phyloP scores from a whole-genome alignment of 2,329 filamentous ascomycete genomes.

The Ceratocystiopsis brevicomis region DNA sequence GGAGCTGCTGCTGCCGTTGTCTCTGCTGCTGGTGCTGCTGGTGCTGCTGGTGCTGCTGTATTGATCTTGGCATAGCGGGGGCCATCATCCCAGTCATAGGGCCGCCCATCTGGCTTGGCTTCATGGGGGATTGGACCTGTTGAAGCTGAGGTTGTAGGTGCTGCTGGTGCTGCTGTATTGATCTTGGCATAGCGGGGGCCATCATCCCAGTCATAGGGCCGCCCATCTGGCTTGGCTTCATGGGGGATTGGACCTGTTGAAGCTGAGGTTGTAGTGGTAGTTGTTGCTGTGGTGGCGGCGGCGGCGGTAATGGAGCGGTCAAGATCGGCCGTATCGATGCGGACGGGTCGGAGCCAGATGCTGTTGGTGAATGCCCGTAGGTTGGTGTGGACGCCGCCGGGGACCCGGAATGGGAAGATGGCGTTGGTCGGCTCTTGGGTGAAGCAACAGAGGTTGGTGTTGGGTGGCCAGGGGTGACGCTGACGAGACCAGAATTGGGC shows the following conservation, averaged over 20 bases:
- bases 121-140: slow-evolving; percentile 16
- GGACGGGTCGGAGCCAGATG: slow-evolving; percentile 27
- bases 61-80: slow-evolving; percentile 4
- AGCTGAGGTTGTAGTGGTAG: neutral
- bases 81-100: slow-evolving; percentile 8
- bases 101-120: slow-evolving; percentile 14
- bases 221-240: slow-evolving; percentile 19
- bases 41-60: slow-evolving; percentile 11
- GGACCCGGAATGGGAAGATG: slow-evolving; percentile 53
- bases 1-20: slow-evolving; percentile 3
- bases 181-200: slow-evolving; percentile 5
- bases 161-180: slow-evolving; percentile 11
- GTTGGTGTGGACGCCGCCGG: slow-evolving; percentile 29
- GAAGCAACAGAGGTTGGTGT: slow-evolving; percentile 33
- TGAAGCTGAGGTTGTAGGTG: slow-evolving; percentile 3
- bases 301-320: slow-evolving; percentile 13
- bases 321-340: slow-evolving; percentile 20
- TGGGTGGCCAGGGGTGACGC: slow-evolving; percentile 9
- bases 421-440: slow-evolving; percentile 61
- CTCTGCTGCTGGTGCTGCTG: slow-evolving; percentile 4
- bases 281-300: slow-evolving; percentile 8
- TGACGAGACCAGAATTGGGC: slow-evolving; percentile 20
- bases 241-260: slow-evolving; percentile 9
- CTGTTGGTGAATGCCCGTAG: slow-evolving; percentile 21
- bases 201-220: slow-evolving; percentile 8